Percentiles rank a stretch among this genome's conserved stretches.
Conservation (phyloP, 192 early-diverging fungal genomes). For the Backusella macrospora region DNA sequence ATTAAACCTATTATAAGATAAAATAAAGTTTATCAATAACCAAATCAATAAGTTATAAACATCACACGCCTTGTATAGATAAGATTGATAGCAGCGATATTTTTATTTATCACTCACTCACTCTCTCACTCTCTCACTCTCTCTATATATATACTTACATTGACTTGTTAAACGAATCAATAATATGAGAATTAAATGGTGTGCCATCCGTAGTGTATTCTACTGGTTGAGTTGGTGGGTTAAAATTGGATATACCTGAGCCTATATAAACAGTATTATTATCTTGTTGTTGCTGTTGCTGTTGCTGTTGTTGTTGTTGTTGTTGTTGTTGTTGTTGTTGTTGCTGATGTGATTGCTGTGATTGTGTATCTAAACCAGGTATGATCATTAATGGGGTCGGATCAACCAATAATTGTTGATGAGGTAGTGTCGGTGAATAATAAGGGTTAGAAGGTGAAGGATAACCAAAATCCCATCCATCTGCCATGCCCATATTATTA, state of each 20-base stretch:
- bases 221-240: not conserved
- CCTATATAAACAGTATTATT: conserved; percentile 22
- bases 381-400: conserved; percentile 8
- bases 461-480: conserved; percentile 19
- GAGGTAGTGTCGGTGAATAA: conserved; percentile 14
- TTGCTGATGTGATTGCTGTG: not conserved
- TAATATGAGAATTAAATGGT: not conserved
- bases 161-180: not conserved
- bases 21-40: conserved; percentile 10
- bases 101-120: too few relatives aligned
- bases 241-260: not conserved
- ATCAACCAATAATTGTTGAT: conserved; percentile 25
- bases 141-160: not conserved
- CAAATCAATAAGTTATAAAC: not conserved
- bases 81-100: too few relatives aligned
- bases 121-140: too few relatives aligned
- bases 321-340: not conserved
- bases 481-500: conserved; percentile 18
- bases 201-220: not conserved
- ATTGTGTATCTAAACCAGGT: not conserved
- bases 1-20: not conserved
- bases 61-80: too few relatives aligned
- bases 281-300: not conserved
- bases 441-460: conserved; percentile 11
- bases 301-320: not conserved